These are phyloP conservation scores for Verticillium dahliae DNA, from an alignment of 2,329 filamentous ascomycete genomes.

Conservation along the genomic window DNA sequence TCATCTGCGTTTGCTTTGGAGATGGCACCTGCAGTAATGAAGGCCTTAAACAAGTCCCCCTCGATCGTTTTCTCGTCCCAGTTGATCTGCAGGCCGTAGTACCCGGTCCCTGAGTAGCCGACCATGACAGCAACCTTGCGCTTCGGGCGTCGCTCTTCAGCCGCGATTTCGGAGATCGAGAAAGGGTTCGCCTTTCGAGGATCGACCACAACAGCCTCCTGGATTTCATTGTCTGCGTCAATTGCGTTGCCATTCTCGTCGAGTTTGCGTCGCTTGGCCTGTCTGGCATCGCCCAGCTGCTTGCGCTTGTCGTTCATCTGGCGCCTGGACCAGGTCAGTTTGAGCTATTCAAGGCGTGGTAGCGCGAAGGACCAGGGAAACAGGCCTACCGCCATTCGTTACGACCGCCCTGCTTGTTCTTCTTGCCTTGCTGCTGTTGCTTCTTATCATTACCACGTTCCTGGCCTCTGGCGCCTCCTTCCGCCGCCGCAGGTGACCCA, in stretches of 20 bases:
- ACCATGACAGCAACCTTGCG: slow-evolving; percentile 94
- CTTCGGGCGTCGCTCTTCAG: slow-evolving; percentile 83
- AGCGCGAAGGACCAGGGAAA: slow-evolving; percentile 3
- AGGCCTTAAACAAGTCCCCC: slow-evolving; percentile 86
- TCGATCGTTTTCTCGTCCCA: slow-evolving; percentile 85
- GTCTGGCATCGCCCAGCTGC: slow-evolving; percentile 30
- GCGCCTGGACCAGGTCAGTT: slow-evolving; percentile 25
- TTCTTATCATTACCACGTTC: not conserved
- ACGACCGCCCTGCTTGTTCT: slow-evolving; percentile 2
- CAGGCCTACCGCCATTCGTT: slow-evolving; percentile 20
- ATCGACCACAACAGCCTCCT: not conserved
- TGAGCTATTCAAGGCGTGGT: slow-evolving; percentile 19
- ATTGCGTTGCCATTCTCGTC: slow-evolving; percentile 26
- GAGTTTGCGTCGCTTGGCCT: slow-evolving; percentile 34
- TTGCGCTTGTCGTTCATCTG: slow-evolving; percentile 30
- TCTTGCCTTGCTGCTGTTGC: slow-evolving; percentile 3
- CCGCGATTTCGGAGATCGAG: slow-evolving; percentile 74
- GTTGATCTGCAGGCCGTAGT: slow-evolving; percentile 94
- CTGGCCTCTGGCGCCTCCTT: not conserved
- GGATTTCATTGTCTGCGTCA: slow-evolving; percentile 7
- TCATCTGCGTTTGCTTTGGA: slow-evolving; percentile 96
- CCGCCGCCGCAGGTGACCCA: not conserved
- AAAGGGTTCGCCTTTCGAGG: slow-evolving; percentile 39
- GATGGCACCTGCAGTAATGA: slow-evolving; percentile 85
- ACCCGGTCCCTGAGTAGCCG: slow-evolving; percentile 92